Conservation (phyloP, 257 asterid species). For the Sherardia arvensis region DNA sequence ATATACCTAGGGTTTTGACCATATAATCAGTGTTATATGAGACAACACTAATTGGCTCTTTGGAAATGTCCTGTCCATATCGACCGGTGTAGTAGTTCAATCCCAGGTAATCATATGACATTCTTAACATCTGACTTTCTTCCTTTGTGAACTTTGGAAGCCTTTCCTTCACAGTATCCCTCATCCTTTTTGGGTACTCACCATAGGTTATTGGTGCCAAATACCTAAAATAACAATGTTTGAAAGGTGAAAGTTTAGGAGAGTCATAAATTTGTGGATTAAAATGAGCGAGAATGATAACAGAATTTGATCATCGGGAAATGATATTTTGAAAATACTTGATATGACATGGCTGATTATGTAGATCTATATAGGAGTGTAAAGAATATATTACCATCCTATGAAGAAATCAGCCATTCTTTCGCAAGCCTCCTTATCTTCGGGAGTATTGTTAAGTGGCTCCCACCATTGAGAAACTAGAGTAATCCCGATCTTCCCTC, state of each 20-base stretch:
- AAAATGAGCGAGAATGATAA: neutral
- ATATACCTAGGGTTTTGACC: constrained; percentile 3
- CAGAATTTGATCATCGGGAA: neutral
- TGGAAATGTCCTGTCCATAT: neutral
- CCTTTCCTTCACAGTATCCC: constrained; percentile 8
- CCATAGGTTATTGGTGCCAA: constrained; percentile 18
- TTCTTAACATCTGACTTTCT: constrained; percentile 5
- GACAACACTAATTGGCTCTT: neutral
- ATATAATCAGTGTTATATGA: constrained; percentile 4
- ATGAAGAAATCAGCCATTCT: constrained; percentile 22
- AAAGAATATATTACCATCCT: constrained; percentile 18
- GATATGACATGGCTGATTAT: too few relatives aligned
- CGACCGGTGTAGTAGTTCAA: constrained; percentile 22
- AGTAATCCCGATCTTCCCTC: constrained; percentile 42
- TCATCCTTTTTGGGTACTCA: constrained; percentile 20
- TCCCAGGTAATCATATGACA: constrained; percentile 23
- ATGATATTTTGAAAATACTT: too few relatives aligned
- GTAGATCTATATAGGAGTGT: neutral
- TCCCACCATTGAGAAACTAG: constrained; percentile 37
- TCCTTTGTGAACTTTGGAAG: constrained; percentile 19
- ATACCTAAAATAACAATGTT: too few relatives aligned
- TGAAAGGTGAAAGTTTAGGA: too few relatives aligned
- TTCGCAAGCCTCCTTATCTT: constrained; percentile 10
- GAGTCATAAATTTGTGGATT: too few relatives aligned
- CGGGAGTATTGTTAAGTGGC: constrained; percentile 18